Base-by-base conservation (phyloP, 768 basidiomycete species). In the Sporobolomyces roseus region DNA sequence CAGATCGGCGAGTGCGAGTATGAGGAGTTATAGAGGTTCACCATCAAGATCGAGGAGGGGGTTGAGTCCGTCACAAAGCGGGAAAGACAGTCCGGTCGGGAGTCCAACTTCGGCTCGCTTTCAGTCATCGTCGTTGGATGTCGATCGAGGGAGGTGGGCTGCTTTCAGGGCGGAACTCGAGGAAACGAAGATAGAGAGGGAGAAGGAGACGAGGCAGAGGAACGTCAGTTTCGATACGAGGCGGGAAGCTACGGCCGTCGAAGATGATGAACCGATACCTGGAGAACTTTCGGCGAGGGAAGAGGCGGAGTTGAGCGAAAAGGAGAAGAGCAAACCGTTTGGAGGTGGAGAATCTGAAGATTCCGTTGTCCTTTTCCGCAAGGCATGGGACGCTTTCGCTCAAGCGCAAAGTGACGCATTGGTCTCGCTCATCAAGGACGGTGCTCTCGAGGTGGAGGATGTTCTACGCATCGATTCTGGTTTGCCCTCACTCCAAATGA, bases 321-420 rank as follows among this genome's bases (percentile, higher is more conserved):
- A 32, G 19, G 65, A 17, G 60, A 32, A 38, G 32, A 50, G 21
- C 59, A 9, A 16, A 61, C 50, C 63, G 36, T 27, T 50, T 19
- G 25, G 45, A 27, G 55, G 51, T 2, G 6, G 49, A 21, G 23
- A 27, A 12, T 29, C 29, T 33, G 35, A 33, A 21, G 41, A 32
- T 13, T 29, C 35, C 1, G 49, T 36, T 2, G 54, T 58, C 25
- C 35, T 72, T 41, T 68, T 72, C 27, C 58, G 61, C 17, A 46
- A 53, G 38, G 64, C 72, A 14, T 98, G 94, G 94, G 93, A 96
- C 81, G 94, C 92, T 80, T 97, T 97, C 83, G 87, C 92, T 53
- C 92, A 96, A 73, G 94, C 97, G 80, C 97, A 98, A 88, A 96
- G 97, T 84, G 90, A 91, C 45, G 93, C 94, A 68, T 91, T 91